A percentile compares a stretch with the other conserved stretches of the same genome.
phyloP scores from a whole-genome alignment of 495 filamentous ascomycete genomes.

The Rhypophila decipiens region DNA sequence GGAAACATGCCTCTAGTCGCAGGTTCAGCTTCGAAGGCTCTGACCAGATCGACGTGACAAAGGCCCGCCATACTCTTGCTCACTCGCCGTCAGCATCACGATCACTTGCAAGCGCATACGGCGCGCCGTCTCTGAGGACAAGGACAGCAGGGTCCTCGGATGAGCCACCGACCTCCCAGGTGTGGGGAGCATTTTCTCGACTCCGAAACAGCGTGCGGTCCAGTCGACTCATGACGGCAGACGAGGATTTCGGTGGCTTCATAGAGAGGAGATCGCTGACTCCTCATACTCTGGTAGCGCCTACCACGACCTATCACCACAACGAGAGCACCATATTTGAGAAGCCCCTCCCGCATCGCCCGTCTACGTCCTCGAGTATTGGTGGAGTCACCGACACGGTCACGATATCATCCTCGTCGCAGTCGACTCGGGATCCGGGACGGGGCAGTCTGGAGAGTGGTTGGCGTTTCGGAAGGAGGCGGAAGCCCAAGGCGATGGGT shows the following conservation, averaged over 20 bases:
- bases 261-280: conserved; percentile 17
- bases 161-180: conserved; percentile 7
- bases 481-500: background rate
- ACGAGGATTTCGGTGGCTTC: conserved; percentile 6
- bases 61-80: background rate
- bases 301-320: conserved; percentile 2
- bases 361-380: background rate
- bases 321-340: background rate
- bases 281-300: conserved; percentile 9
- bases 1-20: too few species aligned
- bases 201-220: conserved; percentile 4
- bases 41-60: background rate
- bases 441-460: background rate
- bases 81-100: background rate
- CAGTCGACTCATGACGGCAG: background rate
- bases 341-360: background rate
- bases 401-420: background rate
- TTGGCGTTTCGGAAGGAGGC: background rate
- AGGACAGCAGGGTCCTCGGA: conserved; percentile 5
- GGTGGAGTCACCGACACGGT: background rate
- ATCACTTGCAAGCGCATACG: background rate
- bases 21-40: conserved; percentile 2
- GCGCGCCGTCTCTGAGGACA: conserved; percentile 9
- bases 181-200: conserved; percentile 9
- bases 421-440: background rate